These are phyloP conservation scores for Metschnikowia santaceciliae DNA, from an alignment of 805 yeast genomes.

Conservation along the genomic window DNA sequence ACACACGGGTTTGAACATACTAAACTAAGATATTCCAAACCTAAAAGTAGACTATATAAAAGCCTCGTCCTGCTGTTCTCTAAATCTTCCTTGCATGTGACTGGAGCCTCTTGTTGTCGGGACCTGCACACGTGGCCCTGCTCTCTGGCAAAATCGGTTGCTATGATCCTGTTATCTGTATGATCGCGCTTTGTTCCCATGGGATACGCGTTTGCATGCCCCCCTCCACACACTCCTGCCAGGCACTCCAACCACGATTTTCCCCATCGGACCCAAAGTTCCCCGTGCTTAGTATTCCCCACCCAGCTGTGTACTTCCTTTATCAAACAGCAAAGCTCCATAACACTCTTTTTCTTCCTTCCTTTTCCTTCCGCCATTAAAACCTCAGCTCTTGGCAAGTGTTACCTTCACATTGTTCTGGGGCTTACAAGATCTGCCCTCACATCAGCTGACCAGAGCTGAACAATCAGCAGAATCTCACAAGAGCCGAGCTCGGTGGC, in stretches of 20 bases:
- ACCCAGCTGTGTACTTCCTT: too few species aligned
- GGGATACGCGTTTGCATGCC: constrained; percentile 1
- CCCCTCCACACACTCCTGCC: constrained; percentile 2
- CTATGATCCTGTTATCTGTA: background rate
- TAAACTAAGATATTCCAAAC: background rate
- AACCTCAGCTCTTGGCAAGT: background rate
- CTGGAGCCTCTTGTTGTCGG: background rate
- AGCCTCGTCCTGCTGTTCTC: too few species aligned
- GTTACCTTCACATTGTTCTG: background rate
- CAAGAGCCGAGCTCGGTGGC: background rate
- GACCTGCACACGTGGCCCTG: background rate
- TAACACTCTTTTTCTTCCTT: too few species aligned
- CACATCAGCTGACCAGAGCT: background rate
- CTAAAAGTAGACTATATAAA: background rate
- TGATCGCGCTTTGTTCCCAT: constrained; percentile 2
- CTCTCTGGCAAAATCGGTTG: background rate
- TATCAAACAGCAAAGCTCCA: too few species aligned
- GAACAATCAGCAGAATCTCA: background rate
- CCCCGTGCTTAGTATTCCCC: too few species aligned
- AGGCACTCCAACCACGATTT: background rate
- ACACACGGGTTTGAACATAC: background rate
- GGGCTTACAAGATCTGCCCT: background rate
- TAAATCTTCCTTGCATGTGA: background rate
- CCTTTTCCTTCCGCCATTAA: background rate
- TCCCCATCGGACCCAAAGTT: background rate